Percentiles rank a stretch among this genome's conserved stretches.
Conservation (phyloP, 2,329 filamentous ascomycete species). For the Juglanconis oblonga region DNA sequence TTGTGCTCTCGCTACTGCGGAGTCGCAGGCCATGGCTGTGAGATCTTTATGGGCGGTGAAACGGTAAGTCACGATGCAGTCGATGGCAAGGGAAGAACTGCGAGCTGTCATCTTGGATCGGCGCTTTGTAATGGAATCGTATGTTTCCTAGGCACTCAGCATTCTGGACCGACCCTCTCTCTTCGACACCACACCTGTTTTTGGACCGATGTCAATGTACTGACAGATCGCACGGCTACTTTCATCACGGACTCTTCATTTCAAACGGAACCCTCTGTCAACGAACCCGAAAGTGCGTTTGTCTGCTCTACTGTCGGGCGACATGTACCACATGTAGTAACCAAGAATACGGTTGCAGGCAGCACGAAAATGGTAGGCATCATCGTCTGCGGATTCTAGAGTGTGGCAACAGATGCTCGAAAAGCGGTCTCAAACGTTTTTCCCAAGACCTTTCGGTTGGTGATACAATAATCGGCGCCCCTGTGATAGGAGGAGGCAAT, state of each 20-base stretch:
- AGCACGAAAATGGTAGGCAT: neutral
- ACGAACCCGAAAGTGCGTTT: neutral
- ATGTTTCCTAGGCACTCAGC: neutral
- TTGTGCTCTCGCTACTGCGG: neutral
- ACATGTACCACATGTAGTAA: neutral
- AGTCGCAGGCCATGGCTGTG: neutral
- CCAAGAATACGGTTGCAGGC: neutral
- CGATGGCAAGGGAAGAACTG: conserved; percentile 1
- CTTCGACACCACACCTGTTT: no score
- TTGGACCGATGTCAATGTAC: neutral
- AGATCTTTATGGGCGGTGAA: neutral
- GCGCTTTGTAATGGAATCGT: neutral
- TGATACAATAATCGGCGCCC: neutral
- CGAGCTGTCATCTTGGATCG: neutral
- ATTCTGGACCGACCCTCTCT: no score
- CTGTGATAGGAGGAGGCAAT: neutral
- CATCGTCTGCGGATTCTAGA: neutral
- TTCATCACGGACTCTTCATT: neutral
- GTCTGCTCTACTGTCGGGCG: neutral
- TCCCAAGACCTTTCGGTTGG: neutral
- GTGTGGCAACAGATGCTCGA: neutral
- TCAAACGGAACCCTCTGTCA: neutral
- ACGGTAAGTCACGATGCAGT: neutral
- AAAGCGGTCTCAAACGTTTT: neutral
- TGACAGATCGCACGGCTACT: neutral